Percentiles rank a stretch among this genome's conserved stretches.
phyloP scores from a whole-genome alignment of 2,329 filamentous ascomycete genomes.

The Penicillium brasilianum region DNA sequence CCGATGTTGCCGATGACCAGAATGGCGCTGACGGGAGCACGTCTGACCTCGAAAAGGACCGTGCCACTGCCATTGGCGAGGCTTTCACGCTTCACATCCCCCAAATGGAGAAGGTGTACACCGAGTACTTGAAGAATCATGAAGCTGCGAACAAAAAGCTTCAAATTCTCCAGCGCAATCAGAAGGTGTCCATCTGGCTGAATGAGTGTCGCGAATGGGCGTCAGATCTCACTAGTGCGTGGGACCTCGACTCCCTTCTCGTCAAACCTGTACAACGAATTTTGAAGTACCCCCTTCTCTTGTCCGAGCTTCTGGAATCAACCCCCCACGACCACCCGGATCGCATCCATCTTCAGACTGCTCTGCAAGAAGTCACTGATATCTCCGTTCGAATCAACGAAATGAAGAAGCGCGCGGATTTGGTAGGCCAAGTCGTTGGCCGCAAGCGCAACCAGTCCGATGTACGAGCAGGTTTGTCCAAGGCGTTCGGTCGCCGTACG shows the following conservation, averaged over 20 bases:
- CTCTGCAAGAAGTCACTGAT: slow-evolving; percentile 70
- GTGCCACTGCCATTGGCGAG: slow-evolving; percentile 62
- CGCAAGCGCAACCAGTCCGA: slow-evolving; percentile 88
- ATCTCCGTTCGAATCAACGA: slow-evolving; percentile 80
- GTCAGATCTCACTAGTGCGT: slow-evolving; percentile 88
- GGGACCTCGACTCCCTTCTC: slow-evolving; percentile 93
- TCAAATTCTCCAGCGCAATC: slow-evolving; percentile 54
- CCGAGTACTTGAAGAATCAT: slow-evolving; percentile 68
- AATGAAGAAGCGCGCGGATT: slow-evolving; percentile 90
- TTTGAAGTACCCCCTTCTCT: slow-evolving; percentile 87
- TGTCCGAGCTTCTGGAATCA: slow-evolving; percentile 77
- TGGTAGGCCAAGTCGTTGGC: slow-evolving; percentile 86
- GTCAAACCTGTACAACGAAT: slow-evolving; percentile 97
- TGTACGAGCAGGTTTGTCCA: slow-evolving; percentile 79
- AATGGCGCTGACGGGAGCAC: slow-evolving; percentile 35
- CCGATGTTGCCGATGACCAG: slow-evolving; percentile 37
- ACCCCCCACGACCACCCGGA: slow-evolving; percentile 87
- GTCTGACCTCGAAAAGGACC: slow-evolving; percentile 62
- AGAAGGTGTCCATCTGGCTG: slow-evolving; percentile 78
- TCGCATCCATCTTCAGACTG: slow-evolving; percentile 69
- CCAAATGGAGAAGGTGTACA: slow-evolving; percentile 68
- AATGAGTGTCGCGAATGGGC: slow-evolving; percentile 92
- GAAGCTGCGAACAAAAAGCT: slow-evolving; percentile 68
- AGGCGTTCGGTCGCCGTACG: slow-evolving; percentile 86
- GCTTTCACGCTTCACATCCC: slow-evolving; percentile 62